Evolutionary conservation across 345 rosid genomes (phyloP).

Genomic region (Draba incana): DNA sequence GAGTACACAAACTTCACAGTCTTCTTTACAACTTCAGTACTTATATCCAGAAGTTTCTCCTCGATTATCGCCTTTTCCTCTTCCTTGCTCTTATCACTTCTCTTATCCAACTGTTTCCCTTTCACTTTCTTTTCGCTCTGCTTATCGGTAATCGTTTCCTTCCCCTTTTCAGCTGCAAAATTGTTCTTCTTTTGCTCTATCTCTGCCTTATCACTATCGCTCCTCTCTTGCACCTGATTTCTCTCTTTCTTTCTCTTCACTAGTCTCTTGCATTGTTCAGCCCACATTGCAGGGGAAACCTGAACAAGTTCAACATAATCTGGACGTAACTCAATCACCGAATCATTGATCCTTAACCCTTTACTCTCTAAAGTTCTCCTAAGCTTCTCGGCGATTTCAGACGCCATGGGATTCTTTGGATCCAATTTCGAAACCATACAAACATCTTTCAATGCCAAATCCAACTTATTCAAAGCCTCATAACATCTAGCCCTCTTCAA

Average conservation of each 20-base stretch:
- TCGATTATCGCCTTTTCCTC: conserved; percentile 61
- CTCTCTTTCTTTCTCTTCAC: conserved; percentile 48
- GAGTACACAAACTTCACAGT: conserved; percentile 69
- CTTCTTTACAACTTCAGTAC: conserved; percentile 53
- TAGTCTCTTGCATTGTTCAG: conserved; percentile 50
- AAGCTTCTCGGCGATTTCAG: conserved; percentile 75
- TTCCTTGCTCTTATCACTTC: conserved; percentile 51
- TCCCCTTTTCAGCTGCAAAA: conserved; percentile 35
- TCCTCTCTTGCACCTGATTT: conserved; percentile 44
- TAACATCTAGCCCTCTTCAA: conserved; percentile 89
- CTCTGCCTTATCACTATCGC: conserved; percentile 30
- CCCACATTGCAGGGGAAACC: conserved; percentile 41
- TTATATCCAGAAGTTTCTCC: conserved; percentile 50
- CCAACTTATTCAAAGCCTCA: conserved; percentile 81
- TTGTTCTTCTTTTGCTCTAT: conserved; percentile 30
- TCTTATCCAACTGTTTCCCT: conserved; percentile 48
- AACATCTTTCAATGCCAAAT: conserved; percentile 78
- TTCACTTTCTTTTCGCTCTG: conserved; percentile 39
- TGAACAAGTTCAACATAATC: conserved; percentile 71
- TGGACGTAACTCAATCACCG: conserved; percentile 69
- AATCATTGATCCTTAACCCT: conserved; percentile 63
- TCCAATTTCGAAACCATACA: conserved; percentile 62
- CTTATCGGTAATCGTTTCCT: conserved; percentile 42
- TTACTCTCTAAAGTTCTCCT: conserved; percentile 53
- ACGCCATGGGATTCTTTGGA: conserved; percentile 73